Base-by-base conservation (phyloP, 2,329 filamentous ascomycete genomes). In the Sphaerulina vaccinii region DNA sequence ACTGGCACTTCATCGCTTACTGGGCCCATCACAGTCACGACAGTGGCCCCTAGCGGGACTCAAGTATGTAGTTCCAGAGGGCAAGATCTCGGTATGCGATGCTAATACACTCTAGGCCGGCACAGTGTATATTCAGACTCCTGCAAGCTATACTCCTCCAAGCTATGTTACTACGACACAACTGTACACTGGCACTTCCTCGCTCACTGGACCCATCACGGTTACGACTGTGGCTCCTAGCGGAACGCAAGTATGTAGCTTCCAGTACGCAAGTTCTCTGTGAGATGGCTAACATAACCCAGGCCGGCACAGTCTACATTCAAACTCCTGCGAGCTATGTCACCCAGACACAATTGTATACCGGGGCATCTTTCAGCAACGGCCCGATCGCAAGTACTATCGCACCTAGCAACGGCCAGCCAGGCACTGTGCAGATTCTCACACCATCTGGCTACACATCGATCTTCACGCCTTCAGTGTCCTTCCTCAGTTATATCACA, bases 151-250 rank as follows among this genome's bases (percentile, higher is more conserved):
- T n/a, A n/a, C n/a, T n/a, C n/a, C n/a, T n/a, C n/a, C n/a, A n/a
- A n/a, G n/a, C n/a, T n/a, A n/a, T n/a, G 23, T 52, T 11, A 52
- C 49, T 13, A 24, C 41, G 13, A 52, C 49, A 3, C 18, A 24
- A 2, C 36, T 36, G n/a, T 21, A 37, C 13, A 22, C 45, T 52
- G 33, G 46, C 50, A 27, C n/a, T 42, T 15, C 19, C 13, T 13
- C 22, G 2, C 41, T 55, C 16, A 42, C 48, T n/a, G 42, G 7
- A 2, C 52, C 41, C 5, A 36, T 42, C 7, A 48, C 48, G 7
- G 39, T 24, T 7, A 55, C 52, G 15, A 36, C 51, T 13, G 21
- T 19, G 4, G 11, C 37, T 19, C 36, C 52, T 13, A 41, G 39
- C 16, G 52, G 52, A 13, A 51, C 48, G 15, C 36, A 37, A 15